phyloP scores from a whole-genome alignment of 2,329 filamentous ascomycete species.

The Esteya vermicola region DNA sequence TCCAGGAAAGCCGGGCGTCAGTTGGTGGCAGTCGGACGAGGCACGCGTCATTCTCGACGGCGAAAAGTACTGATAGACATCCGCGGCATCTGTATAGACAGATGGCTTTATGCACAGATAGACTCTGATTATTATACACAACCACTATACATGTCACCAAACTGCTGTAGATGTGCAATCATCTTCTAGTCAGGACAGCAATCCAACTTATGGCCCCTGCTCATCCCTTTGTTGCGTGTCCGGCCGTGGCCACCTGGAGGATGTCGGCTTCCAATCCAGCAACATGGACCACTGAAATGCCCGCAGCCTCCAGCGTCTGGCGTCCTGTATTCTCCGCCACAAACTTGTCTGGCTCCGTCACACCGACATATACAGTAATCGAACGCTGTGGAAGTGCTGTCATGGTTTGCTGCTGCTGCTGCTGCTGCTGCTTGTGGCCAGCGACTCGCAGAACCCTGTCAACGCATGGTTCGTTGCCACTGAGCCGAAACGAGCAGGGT shows the following conservation, averaged over 20 bases:
- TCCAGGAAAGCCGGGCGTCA: slow-evolving; percentile 62
- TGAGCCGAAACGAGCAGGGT: slow-evolving; percentile 61
- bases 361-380: slow-evolving; percentile 66
- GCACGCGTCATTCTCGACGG: slow-evolving; percentile 61
- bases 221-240: slow-evolving; percentile 49
- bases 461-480: slow-evolving; percentile 63
- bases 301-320: slow-evolving; percentile 52
- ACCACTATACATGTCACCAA: no score
- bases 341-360: slow-evolving; percentile 82
- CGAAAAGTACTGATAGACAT: slow-evolving; percentile 31
- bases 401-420: no score
- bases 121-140: no score
- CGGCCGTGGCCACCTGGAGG: slow-evolving; percentile 65
- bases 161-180: no score
- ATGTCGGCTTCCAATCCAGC: slow-evolving; percentile 69
- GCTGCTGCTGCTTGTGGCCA: slow-evolving; percentile 36
- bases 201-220: no score
- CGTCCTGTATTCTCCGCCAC: slow-evolving; percentile 70
- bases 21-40: slow-evolving; percentile 76
- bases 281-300: slow-evolving; percentile 61
- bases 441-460: slow-evolving; percentile 58
- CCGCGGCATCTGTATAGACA: slow-evolving; percentile 1
- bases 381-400: neutral
- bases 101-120: no score
- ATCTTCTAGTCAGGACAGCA: no score